phyloP scores from a whole-genome alignment of 2,329 filamentous ascomycete species.

The Talaromyces marneffei region DNA sequence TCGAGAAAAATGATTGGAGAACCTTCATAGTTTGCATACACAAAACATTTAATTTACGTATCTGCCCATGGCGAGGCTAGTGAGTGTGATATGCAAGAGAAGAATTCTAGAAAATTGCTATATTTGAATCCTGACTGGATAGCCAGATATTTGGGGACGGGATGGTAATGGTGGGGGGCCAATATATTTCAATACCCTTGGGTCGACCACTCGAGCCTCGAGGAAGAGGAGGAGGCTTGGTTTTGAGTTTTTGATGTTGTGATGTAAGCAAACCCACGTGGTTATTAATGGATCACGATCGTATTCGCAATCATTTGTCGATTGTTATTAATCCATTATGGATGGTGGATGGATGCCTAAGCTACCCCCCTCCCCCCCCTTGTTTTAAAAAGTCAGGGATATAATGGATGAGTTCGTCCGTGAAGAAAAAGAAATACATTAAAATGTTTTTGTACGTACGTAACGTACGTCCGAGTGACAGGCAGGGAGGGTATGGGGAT shows the following conservation, averaged over 20 bases:
- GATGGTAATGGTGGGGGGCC: background rate
- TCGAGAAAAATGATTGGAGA: background rate
- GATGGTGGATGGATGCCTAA: too few species aligned
- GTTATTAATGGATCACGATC: too few species aligned
- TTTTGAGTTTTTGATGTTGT: background rate
- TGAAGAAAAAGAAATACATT: too few species aligned
- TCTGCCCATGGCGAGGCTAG: background rate
- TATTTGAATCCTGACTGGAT: background rate
- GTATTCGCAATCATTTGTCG: too few species aligned
- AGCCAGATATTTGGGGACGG: background rate
- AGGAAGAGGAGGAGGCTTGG: too few species aligned
- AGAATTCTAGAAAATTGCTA: background rate
- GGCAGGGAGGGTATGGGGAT: background rate
- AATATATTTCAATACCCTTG: background rate
- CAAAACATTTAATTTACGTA: background rate
- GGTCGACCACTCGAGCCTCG: background rate
- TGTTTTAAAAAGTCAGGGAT: background rate
- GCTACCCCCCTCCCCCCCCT: too few species aligned
- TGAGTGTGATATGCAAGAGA: background rate
- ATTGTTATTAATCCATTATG: too few species aligned
- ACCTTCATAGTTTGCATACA: background rate
- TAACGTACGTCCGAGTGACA: background rate
- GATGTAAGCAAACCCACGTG: background rate
- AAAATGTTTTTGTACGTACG: background rate
- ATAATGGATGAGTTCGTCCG: background rate